Evolutionary conservation across 805 yeast genomes (phyloP), one percentile per base, ranked within the genome.

Genomic region (Teunomyces atbi): DNA sequence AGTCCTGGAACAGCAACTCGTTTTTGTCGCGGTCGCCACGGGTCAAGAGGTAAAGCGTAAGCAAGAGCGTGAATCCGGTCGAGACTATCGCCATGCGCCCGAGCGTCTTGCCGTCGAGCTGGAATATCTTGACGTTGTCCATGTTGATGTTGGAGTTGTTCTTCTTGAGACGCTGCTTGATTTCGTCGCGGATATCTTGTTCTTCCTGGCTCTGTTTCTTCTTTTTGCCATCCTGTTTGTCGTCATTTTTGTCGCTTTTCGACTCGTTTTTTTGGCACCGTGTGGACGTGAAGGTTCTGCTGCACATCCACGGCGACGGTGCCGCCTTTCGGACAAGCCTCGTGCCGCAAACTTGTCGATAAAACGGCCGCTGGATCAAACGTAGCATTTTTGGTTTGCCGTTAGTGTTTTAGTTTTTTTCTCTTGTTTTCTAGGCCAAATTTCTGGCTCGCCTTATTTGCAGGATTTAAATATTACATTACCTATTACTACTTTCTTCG

Each of bases 1-100:
- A 90, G 59, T 89, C 96, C 68, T 89, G 96, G 74, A 83, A 85
- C 1, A 91, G 66, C 44, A 71, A 61, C 46, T 68, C 71, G 45
- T 67, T 61, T 35, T 47, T 51, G 30, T 58, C 59, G 35, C 36
- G 49, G 20, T 48, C 44, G 39, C 28, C 33, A 8, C 51, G 38
- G 15, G 49, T 46, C 32, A 54, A 27, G 10, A 55, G 33, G 23
- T 58, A 47, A 0, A 62, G 46, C 20, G 60, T 55, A 33, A 62
- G 52, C 4, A 65, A 41, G 4, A 62, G 52, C 8, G 56, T 54
- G 28, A 57, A 45, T 4, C 51, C 45, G 6, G 55, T 55, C 15
- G 57, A 63, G 10, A 46, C 45, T 3, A 50, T 29, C 28, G 44
- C 45, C 12, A 45, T 34, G 30, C 44, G 36, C 10, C 45, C 49